Evolutionary conservation across 2,329 filamentous ascomycete species (phyloP), one percentile per base, ranked within the genome.

Genomic region (Diaporthe citriasiana): DNA sequence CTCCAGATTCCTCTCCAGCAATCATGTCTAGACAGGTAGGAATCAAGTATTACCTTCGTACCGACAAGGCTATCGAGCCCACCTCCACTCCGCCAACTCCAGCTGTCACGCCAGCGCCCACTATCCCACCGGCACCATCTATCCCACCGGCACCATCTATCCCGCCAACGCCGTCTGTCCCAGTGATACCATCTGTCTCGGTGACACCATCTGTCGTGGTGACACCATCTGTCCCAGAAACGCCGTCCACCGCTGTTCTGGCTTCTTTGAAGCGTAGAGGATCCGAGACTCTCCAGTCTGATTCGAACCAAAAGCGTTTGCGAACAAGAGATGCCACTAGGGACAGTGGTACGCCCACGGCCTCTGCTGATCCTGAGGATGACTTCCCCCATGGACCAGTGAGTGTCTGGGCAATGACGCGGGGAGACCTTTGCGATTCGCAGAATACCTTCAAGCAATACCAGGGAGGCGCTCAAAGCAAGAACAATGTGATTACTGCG

Each of bases 361-460:
- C 1, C 8, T 27, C n/a, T 2, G 27, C n/a, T 27, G 17, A 68
- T 5, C 1, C 15, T 12, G n/a, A 68, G n/a, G 7, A 22, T 22
- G 40, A 25, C 6, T 40, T 51, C 12, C 50, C 56, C 6, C 13
- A 55, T 6, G 45, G 38, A 1, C 40, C 38, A 1, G 89, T 90
- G 9, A 81, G 83, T 15, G 87, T 90, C 0, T 93, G 90, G 89
- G 86, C 91, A 0, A 83, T 89, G 7, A 82, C 82, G 47, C 87
- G 92, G 5, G 88, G 91, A 73, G 87, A 88, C 19, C 82, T 95
- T 0, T 93, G 89, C 76, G 91, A 94, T 77, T 87, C 91, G 0
- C 78, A 94, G 0, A 86, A 88, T 0, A 93, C 91, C 81, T 94
- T 90, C 80, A 88, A 86, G 19, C 83, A 88, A 1, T 89, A 90